Evolutionary conservation across 495 filamentous ascomycete species (phyloP), one percentile per base, ranked within the genome.

Genomic region (Penicillium macrosclerotiorum): DNA sequence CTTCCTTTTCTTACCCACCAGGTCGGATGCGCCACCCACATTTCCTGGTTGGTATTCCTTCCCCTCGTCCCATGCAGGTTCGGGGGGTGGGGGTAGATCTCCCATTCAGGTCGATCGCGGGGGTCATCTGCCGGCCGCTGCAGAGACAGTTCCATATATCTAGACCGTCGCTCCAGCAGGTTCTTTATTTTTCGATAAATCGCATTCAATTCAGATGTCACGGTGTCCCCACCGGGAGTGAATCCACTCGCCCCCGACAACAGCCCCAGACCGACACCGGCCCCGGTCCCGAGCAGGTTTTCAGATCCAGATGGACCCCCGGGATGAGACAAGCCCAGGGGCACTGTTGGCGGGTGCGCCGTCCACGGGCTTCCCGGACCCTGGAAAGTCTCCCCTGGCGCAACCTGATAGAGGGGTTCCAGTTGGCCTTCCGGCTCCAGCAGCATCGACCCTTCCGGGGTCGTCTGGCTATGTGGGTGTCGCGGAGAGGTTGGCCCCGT

Each of bases 61-160:
- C 20, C 83, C 83, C 40, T 84, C 83, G 53, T 86, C 77, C 93
- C 93, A 96, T 0, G 84, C 88, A 8, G 93, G 91, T 51, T 90
- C 88, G 13, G 91, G 93, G 13, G 88, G 92, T 2, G 82, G 81
- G 93, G 93, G 54, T 98, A 97, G 36, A 98, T 87, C 39, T 77
- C 72, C 94, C 94, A 98, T 30, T 71, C 77, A 1, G 84, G 76
- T 11, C 85, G 79, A 67, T 97, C 88, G 47, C 88, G 91, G 0
- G 93, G 93, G 54, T 97, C 95, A 55, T 94, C 86, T 5, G 70
- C 72, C 8, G 82, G 75, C 9, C 82, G 76, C 59, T 98, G 93
- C 9, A 92, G 67, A 0, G 94, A 97, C n/a, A 96, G 64, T 3
- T 77, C 72, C 23, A 97, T 85, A 64, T 96, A 97, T 54, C 89